These are phyloP conservation scores for Lathyrus tuberosus DNA, from an alignment of 306 rosid genomes.

Conservation along the genomic window DNA sequence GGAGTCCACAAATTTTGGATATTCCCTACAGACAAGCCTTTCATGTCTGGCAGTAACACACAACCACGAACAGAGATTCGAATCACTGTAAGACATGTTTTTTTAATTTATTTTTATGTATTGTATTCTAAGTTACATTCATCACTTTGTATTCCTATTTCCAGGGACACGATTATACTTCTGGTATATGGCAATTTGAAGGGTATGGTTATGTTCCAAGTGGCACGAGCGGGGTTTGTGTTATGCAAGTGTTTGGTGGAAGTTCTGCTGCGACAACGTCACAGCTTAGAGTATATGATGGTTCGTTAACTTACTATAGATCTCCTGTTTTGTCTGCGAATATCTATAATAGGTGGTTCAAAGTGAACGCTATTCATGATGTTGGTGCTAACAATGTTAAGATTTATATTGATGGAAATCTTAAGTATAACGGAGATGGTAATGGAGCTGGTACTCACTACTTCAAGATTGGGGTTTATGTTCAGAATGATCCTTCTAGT, in stretches of 20 bases:
- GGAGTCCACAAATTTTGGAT: slow-evolving; percentile 48
- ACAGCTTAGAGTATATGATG: slow-evolving; percentile 49
- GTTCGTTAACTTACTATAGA: slow-evolving; percentile 44
- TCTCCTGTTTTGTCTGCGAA: slow-evolving; percentile 30
- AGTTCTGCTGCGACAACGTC: slow-evolving; percentile 44
- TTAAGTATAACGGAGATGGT: slow-evolving; percentile 37
- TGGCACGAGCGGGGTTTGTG: slow-evolving; percentile 47
- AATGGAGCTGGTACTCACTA: slow-evolving; percentile 43
- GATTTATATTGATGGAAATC: slow-evolving; percentile 44
- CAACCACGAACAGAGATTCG: slow-evolving; percentile 51
- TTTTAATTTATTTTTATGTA: no score
- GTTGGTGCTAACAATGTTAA: slow-evolving; percentile 48
- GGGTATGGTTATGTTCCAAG: slow-evolving; percentile 48
- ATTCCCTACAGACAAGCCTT: slow-evolving; percentile 45
- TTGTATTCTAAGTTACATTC: no score
- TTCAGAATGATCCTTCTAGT: slow-evolving; percentile 46
- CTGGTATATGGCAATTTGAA: slow-evolving; percentile 63
- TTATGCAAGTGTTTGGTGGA: slow-evolving; percentile 65
- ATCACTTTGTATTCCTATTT: no score
- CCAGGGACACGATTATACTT: slow-evolving; percentile 51
- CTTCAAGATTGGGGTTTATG: slow-evolving; percentile 55
- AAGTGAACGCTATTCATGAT: slow-evolving; percentile 54
- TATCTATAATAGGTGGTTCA: slow-evolving; percentile 48
- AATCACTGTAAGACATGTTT: background rate
- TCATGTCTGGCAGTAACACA: slow-evolving; percentile 2